Conservation (phyloP, 2,329 filamentous ascomycete species). For the Hypoxylon sp. region DNA sequence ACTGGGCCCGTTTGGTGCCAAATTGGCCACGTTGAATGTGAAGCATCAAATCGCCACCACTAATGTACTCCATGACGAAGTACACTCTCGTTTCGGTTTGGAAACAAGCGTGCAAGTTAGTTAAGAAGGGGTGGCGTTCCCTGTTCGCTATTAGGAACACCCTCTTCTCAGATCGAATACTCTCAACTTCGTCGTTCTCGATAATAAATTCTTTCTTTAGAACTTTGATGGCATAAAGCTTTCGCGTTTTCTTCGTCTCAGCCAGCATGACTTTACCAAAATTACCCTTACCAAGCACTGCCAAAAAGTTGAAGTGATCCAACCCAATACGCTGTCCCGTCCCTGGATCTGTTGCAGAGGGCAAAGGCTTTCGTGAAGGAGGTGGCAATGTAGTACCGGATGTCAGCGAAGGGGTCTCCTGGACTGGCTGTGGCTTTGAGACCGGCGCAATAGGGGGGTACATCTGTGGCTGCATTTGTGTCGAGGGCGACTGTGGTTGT, state of each 20-base stretch:
- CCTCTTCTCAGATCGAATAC: conserved; percentile 95
- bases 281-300: conserved; percentile 98
- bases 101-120: conserved; percentile 97
- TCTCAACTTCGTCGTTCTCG: conserved; percentile 99
- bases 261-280: conserved; percentile 99
- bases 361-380: conserved; percentile 71
- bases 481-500: conserved; percentile 53
- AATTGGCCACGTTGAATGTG: conserved; percentile 98
- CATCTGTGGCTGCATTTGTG: conserved; percentile 54
- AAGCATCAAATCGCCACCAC: conserved; percentile 97
- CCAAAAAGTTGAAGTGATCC: conserved; percentile 99
- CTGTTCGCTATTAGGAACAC: conserved; percentile 98
- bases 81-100: conserved; percentile 98
- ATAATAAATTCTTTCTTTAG: conserved; percentile 99
- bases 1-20: conserved; percentile 95
- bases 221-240: conserved; percentile 98
- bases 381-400: conserved; percentile 55
- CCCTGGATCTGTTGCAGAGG: conserved; percentile 79
- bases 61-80: conserved; percentile 99
- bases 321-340: conserved; percentile 90
- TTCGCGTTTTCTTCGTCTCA: conserved; percentile 92
- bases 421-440: conserved; percentile 60
- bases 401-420: conserved; percentile 56
- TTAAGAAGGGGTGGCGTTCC: conserved; percentile 94
- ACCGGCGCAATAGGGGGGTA: conserved; percentile 53